Conservation (phyloP, 169 alveolate genomes). For the Plasmodium relictum region DNA sequence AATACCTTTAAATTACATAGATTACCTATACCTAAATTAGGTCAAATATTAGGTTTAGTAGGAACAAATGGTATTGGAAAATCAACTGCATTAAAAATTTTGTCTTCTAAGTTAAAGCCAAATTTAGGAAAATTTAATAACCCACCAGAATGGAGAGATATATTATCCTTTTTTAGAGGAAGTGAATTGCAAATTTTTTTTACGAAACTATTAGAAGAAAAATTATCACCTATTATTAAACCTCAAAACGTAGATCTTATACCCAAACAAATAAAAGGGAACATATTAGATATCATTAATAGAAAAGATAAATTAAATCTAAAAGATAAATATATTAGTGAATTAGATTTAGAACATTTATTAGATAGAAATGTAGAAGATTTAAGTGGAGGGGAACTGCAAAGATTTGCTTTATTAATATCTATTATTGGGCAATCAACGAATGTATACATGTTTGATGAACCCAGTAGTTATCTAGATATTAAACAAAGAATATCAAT, state of each 20-base stretch:
- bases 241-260: conserved; percentile 99
- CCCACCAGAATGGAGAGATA: conserved; percentile 98
- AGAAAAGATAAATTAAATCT: conserved; percentile 93
- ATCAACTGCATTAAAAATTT: conserved; percentile 97
- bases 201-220: conserved; percentile 95
- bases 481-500: conserved; percentile 97
- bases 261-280: conserved; percentile 92
- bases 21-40: conserved; percentile 98
- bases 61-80: conserved; percentile 98
- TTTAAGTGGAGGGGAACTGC: conserved; percentile 99
- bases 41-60: conserved; percentile 95
- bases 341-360: conserved; percentile 94
- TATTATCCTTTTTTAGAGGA: conserved; percentile 96
- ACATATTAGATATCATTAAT: conserved; percentile 88
- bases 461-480: conserved; percentile 99
- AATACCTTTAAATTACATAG: conserved; percentile 99
- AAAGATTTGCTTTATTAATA: conserved; percentile 97
- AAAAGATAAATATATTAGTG: conserved; percentile 89
- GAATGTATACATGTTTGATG: conserved; percentile 99
- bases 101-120: conserved; percentile 97
- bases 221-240: conserved; percentile 96
- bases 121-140: conserved; percentile 96
- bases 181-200: conserved; percentile 98
- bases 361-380: conserved; percentile 95
- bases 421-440: conserved; percentile 94